These are phyloP conservation scores for Diplodia sapinea DNA, from an alignment of 2,329 filamentous ascomycete genomes.

Conservation along the genomic window DNA sequence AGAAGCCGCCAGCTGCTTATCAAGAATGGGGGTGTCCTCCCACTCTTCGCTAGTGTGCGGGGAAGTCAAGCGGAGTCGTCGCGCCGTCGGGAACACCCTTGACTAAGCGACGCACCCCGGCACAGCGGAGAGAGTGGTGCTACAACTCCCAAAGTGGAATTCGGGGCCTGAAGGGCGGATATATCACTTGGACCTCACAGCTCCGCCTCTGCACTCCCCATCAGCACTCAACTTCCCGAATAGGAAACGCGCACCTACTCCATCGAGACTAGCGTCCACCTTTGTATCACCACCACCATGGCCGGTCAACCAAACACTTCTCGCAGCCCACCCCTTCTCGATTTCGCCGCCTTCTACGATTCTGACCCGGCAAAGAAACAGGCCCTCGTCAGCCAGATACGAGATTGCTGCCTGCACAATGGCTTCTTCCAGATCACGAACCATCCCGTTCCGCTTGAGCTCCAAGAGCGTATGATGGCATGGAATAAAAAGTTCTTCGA, in stretches of 20 bases:
- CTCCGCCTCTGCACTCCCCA: neutral
- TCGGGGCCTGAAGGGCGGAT: neutral
- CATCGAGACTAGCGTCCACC: no score
- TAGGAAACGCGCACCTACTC: neutral
- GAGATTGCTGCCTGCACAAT: constrained; percentile 43
- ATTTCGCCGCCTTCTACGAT: constrained; percentile 38
- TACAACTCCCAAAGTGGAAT: constrained; percentile 11
- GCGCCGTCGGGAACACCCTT: neutral
- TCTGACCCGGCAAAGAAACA: constrained; percentile 37
- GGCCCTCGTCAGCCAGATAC: constrained; percentile 40
- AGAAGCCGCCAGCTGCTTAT: constrained; percentile 3
- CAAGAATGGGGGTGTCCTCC: constrained; percentile 17
- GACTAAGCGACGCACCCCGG: neutral
- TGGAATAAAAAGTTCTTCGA: constrained; percentile 51
- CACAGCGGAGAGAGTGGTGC: constrained; percentile 6
- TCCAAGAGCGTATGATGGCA: constrained; percentile 49
- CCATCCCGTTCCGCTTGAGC: constrained; percentile 47
- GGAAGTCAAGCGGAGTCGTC: constrained; percentile 7
- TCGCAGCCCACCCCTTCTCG: constrained; percentile 29
- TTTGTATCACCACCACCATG: constrained; percentile 1
- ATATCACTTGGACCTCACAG: constrained; percentile 5
- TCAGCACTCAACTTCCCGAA: neutral
- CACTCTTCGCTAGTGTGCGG: constrained; percentile 26
- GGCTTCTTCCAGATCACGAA: constrained; percentile 56
- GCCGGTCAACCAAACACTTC: constrained; percentile 16